Evolutionary conservation across 257 asterid species (phyloP).

Genomic region (Perilla frutescens): DNA sequence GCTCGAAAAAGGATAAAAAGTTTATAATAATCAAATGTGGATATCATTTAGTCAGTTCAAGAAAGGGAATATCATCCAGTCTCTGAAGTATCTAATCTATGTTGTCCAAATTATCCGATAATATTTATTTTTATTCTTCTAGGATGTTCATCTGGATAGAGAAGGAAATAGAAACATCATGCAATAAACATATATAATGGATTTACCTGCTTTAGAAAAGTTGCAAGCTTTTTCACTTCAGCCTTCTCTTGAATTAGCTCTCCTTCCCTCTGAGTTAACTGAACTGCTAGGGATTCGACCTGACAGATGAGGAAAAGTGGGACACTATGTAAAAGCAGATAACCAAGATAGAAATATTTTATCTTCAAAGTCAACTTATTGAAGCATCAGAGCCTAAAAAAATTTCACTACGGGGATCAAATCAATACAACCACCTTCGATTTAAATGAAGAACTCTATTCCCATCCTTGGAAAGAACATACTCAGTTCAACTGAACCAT

Average conservation of each 20-base stretch:
- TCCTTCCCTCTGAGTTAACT: conserved; percentile 93
- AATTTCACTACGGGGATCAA: not conserved
- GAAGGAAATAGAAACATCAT: conserved; percentile 9
- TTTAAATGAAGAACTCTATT: not conserved
- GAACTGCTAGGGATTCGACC: conserved; percentile 92
- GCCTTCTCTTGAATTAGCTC: conserved; percentile 92
- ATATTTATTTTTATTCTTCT: conserved; percentile 11
- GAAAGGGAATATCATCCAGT: not conserved
- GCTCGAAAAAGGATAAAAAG: not conserved
- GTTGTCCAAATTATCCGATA: not conserved
- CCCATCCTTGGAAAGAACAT: not conserved
- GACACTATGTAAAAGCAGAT: conserved; percentile 15
- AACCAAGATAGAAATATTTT: not conserved
- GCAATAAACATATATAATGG: not conserved
- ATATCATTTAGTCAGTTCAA: not conserved
- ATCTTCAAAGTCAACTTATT: conserved; percentile 17
- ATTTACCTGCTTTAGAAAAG: conserved; percentile 85
- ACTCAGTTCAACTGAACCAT: too few species aligned
- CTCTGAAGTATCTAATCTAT: not conserved
- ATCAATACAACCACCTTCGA: conserved; percentile 4
- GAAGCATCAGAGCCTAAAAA: not conserved
- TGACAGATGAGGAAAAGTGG: conserved; percentile 36
- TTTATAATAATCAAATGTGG: not conserved
- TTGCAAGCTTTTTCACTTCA: conserved; percentile 93
- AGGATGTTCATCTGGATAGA: not conserved